Conservation (phyloP, 140 eudicot genomes). For the Ambrosia hybrid region DNA sequence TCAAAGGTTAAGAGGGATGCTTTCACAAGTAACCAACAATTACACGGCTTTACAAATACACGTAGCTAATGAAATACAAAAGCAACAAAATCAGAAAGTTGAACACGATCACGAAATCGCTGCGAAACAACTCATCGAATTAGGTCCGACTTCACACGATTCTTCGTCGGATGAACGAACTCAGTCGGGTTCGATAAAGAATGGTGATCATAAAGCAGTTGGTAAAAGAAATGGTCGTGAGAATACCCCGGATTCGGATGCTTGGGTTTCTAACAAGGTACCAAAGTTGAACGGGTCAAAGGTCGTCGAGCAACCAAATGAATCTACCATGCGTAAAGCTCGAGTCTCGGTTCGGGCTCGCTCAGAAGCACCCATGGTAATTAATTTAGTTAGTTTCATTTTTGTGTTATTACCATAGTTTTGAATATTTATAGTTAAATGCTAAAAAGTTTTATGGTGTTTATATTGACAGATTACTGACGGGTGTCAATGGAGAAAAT, state of each 20-base stretch:
- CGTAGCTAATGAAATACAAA: constrained; percentile 46
- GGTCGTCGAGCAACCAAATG: constrained; percentile 47
- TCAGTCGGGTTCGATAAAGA: constrained; percentile 47
- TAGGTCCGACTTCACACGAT: constrained; percentile 37
- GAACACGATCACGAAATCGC: constrained; percentile 24
- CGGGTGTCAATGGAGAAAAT: constrained; percentile 71
- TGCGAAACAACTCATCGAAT: constrained; percentile 46
- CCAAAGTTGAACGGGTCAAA: constrained; percentile 36
- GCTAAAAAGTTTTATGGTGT: not conserved
- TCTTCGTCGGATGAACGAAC: constrained; percentile 65
- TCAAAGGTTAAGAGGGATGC: constrained; percentile 49
- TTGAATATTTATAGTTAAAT: not conserved
- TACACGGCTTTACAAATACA: constrained; percentile 57
- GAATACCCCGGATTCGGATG: constrained; percentile 65
- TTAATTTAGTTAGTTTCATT: not conserved
- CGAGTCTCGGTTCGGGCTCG: constrained; percentile 96
- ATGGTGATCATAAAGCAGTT: constrained; percentile 13
- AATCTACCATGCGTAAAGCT: constrained; percentile 87
- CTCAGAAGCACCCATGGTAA: constrained; percentile 93
- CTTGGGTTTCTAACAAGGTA: constrained; percentile 58
- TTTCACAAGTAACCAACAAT: constrained; percentile 47
- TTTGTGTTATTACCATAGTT: not conserved
- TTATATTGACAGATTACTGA: constrained; percentile 39
- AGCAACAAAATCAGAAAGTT: constrained; percentile 33
- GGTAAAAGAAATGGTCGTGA: constrained; percentile 48